Conservation (phyloP, 352 stramenopile genomes). For the Phytopythium delawarense region DNA sequence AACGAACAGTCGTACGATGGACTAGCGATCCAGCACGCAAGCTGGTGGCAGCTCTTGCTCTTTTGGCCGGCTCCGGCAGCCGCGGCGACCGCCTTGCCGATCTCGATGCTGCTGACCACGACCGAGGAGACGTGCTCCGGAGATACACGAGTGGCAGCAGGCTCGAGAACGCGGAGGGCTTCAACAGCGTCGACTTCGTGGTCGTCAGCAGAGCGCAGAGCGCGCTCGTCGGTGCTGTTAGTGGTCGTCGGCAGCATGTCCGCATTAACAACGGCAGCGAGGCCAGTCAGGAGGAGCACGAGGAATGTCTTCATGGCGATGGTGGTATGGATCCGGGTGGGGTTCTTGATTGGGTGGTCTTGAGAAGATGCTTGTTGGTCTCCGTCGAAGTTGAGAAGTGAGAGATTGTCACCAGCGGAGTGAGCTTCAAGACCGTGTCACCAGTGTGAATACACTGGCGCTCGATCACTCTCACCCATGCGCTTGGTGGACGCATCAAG, state of each 20-base stretch:
- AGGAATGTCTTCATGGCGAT: neutral
- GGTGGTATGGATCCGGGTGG: neutral
- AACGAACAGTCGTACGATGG: neutral
- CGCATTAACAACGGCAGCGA: neutral
- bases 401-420: too few species aligned
- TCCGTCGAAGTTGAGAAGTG: neutral
- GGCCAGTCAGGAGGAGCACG: neutral
- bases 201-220: neutral
- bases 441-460: too few species aligned
- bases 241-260: neutral
- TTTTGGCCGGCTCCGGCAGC: neutral
- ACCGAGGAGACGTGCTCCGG: neutral
- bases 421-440: too few species aligned
- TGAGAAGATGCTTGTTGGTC: too few species aligned
- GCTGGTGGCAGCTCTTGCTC: constrained; percentile 1
- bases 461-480: too few species aligned
- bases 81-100: neutral
- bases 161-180: too few species aligned
- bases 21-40: neutral
- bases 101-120: neutral
- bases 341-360: neutral
- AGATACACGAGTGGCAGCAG: too few species aligned
- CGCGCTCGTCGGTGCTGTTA: neutral
- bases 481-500: too few species aligned
- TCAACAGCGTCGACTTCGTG: too few species aligned